Percentiles rank a stretch among this genome's conserved stretches.
phyloP scores from a whole-genome alignment of 345 rosid species.

The Eutrema yunnanense region DNA sequence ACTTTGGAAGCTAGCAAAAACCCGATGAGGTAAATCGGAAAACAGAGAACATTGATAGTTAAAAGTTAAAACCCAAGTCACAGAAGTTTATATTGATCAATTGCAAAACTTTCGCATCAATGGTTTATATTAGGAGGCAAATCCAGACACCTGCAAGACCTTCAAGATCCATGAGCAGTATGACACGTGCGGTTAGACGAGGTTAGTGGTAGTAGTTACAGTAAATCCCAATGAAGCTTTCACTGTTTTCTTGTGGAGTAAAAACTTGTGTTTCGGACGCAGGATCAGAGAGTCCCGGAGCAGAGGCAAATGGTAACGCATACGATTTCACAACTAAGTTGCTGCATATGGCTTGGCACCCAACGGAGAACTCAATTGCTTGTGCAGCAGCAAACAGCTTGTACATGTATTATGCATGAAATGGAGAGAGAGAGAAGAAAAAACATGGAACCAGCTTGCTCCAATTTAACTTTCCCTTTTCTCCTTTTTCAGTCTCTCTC shows the following conservation, averaged over 20 bases:
- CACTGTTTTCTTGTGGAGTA: not conserved
- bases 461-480: slow-evolving; percentile 18
- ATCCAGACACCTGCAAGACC: slow-evolving; percentile 92
- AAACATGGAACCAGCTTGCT: slow-evolving; percentile 17
- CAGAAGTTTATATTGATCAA: not conserved
- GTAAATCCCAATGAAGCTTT: not conserved
- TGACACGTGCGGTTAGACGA: slow-evolving; percentile 91
- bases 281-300: slow-evolving; percentile 74
- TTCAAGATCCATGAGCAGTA: slow-evolving; percentile 79
- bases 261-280: slow-evolving; percentile 32
- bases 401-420: slow-evolving; percentile 97
- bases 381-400: slow-evolving; percentile 99
- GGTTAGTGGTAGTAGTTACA: slow-evolving; percentile 43
- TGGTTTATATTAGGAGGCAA: slow-evolving; percentile 41
- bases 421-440: slow-evolving; percentile 4
- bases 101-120: not conserved
- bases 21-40: slow-evolving; percentile 76
- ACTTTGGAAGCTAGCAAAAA: slow-evolving; percentile 99
- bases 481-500: not conserved
- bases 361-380: slow-evolving; percentile 89
- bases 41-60: not conserved
- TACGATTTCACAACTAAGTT: slow-evolving; percentile 83
- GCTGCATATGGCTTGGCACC: slow-evolving; percentile 99
- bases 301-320: slow-evolving; percentile 89
- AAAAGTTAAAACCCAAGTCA: not conserved